These are phyloP conservation scores for Penicillium sclerotigenum DNA, from an alignment of 2,329 filamentous ascomycete species.

Conservation along the genomic window DNA sequence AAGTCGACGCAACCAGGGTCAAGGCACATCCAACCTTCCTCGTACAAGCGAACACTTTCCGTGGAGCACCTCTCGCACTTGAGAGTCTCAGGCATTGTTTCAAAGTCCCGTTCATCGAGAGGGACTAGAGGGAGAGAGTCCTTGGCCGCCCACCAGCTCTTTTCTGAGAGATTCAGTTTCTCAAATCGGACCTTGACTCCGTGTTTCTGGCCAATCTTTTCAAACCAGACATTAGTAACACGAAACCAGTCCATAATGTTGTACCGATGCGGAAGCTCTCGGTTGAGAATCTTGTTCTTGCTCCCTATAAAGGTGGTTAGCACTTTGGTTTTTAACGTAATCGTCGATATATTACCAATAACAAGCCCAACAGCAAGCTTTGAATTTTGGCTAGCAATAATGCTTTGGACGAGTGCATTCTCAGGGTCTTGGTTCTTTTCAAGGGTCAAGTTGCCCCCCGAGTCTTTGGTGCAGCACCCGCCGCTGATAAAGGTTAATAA, in stretches of 20 bases:
- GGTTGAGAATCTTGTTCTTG: slow-evolving; percentile 49
- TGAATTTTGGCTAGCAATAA: slow-evolving; percentile 48
- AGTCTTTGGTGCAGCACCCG: slow-evolving; percentile 52
- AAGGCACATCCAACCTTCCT: slow-evolving; percentile 59
- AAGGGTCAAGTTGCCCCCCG: slow-evolving; percentile 47
- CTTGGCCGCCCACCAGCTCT: slow-evolving; percentile 59
- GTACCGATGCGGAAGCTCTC: slow-evolving; percentile 56
- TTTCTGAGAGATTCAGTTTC: slow-evolving; percentile 52
- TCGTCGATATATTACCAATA: slow-evolving; percentile 44
- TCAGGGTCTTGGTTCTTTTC: slow-evolving; percentile 52
- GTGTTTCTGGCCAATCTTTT: slow-evolving; percentile 46
- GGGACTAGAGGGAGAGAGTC: slow-evolving; percentile 25
- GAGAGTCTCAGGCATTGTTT: slow-evolving; percentile 18
- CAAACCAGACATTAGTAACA: slow-evolving; percentile 66
- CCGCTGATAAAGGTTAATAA: slow-evolving; percentile 43
- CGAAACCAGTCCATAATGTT: slow-evolving; percentile 68
- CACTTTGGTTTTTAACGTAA: not conserved
- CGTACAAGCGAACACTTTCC: slow-evolving; percentile 35
- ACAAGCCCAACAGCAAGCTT: slow-evolving; percentile 55
- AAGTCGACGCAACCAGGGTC: slow-evolving; percentile 52
- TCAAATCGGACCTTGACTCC: slow-evolving; percentile 63
- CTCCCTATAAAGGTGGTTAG: slow-evolving; percentile 45
- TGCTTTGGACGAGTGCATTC: slow-evolving; percentile 34
- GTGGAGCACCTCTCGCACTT: slow-evolving; percentile 44
- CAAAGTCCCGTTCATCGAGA: slow-evolving; percentile 31